Evolutionary conservation across 225 moss, liverwort and hornwort genomes (phyloP).

Genomic region (Marchantia paleacea): DNA sequence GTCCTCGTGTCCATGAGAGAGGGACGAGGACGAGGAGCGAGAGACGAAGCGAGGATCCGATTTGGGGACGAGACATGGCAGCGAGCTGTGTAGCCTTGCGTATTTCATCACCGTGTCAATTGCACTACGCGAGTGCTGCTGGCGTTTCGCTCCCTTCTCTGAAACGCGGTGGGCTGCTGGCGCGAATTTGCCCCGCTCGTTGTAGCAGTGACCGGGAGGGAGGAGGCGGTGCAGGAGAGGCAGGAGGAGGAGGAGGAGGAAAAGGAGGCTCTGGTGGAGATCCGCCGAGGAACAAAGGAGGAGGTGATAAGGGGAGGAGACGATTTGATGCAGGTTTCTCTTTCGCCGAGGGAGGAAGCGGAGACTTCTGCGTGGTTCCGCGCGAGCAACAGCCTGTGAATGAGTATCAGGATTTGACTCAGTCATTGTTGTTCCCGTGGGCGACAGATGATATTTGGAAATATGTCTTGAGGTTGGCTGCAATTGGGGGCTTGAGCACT

Average conservation of each 20-base stretch:
- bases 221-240: slow-evolving; percentile 1
- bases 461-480: slow-evolving; percentile 60
- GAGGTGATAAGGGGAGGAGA: slow-evolving; percentile 29
- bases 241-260: neutral
- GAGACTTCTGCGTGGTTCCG: slow-evolving; percentile 85
- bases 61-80: slow-evolving; percentile 12
- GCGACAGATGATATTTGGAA: slow-evolving; percentile 64
- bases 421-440: slow-evolving; percentile 87
- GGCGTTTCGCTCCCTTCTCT: neutral
- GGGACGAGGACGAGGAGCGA: neutral
- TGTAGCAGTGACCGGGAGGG: slow-evolving; percentile 19
- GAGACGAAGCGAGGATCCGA: neutral
- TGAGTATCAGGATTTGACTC: slow-evolving; percentile 81
- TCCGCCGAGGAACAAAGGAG: slow-evolving; percentile 36
- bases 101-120: neutral
- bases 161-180: neutral
- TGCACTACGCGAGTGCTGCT: neutral
- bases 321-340: slow-evolving; percentile 47
- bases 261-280: slow-evolving; percentile 20
- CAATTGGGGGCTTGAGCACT: slow-evolving; percentile 54
- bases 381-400: slow-evolving; percentile 98
- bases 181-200: slow-evolving; percentile 1
- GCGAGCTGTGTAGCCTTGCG: slow-evolving; percentile 4
- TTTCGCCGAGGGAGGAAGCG: slow-evolving; percentile 69
- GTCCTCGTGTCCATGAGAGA: neutral